Evolutionary conservation across 1,139 yeast species (phyloP), one percentile per base, ranked within the genome.

Genomic region (Blastobotrys persicus): DNA sequence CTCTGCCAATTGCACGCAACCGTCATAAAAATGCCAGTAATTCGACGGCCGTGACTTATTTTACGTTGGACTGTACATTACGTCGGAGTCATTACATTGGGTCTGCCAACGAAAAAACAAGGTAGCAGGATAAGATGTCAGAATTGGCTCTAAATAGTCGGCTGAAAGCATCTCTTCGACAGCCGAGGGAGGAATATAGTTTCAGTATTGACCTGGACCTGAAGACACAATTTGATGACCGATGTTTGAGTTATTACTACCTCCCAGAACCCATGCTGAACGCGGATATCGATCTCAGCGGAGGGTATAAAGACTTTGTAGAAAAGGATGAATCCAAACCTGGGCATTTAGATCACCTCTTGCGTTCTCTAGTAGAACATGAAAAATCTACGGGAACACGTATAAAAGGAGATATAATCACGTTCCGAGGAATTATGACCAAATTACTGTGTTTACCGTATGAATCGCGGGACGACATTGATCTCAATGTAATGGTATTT

Each of bases 371-470:
- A 16, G 70, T 73, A 54, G 60, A 70, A 7, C 72, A 78, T 59
- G 98, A 92, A 65, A 67, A 70, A 52, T 51, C 63, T 19, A 58
- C 65, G n/a, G 68, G 70, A 17, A 67, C 71, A 38, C 81, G 76
- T 55, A 63, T 78, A 1, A 76, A 76, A 28, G 81, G 79, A 2
- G 88, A 88, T 60, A 75, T 92, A 34, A 72, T 92, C 39, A 82
- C 96, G 0, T 88, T 88, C 76, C 74, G 98, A 57, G 97, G 97
- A 0, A 70, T 88, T 40, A 79, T 91, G 81, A 64, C 91, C 41
- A 79, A 77, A 55, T 63, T 88, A 19, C 69, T 88, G 67, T 71
- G 81, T 2, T 67, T 85, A 32, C 89, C 89, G 0, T 81, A 77
- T 59, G 75, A 76, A 48, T 59, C 66, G 31, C 67, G 71, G 35